Evolutionary conservation across 2,329 filamentous ascomycete genomes (phyloP), one percentile per base, ranked within the genome.

Genomic region (Coniella lustricola): DNA sequence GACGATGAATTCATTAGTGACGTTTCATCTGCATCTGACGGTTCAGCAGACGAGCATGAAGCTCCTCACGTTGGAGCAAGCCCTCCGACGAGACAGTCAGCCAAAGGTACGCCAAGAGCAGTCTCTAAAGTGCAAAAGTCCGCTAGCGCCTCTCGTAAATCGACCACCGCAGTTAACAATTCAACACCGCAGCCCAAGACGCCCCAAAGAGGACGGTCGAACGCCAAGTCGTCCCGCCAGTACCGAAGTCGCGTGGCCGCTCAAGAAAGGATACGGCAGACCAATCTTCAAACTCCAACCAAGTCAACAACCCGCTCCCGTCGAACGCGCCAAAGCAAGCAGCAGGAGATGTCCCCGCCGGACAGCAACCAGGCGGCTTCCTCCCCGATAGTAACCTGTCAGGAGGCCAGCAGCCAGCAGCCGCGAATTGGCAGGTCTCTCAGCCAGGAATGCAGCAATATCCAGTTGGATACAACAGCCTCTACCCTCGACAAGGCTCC

Each of bases 161-260:
- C 36, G 32, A 17, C 36, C 36, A 40, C 7, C 18, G 35, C 53
- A 61, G 53, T 65, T 69, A 62, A 70, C 64, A 60, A 52, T 41
- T 58, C 54, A 38, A 63, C 52, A 49, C 32, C 54, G 38, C 56
- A 56, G 50, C 54, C 50, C 54, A 62, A 52, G 35, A 43, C 48
- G 45, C 53, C 54, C 54, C 49, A 45, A 18, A 32, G 34, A 18
- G 13, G 34, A 4, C 21, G 12, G 25, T 39, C 14, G 14, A 25
- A 12, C 34, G 12, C 16, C 20, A 38, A 32, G 21, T 12, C 9
- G 12, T 22, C n/a, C 41, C 44, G 46, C 18, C 31, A 45, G 42
- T 25, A 16, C 43, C 32, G 21, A 18, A 32, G 32, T 22, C 22
- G 32, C 48, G 51, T 36, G 40, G 48, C 22, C 48, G 51, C 3